A percentile compares a stretch with the other conserved stretches of the same genome.
phyloP scores from a whole-genome alignment of 129 eudicot species.

The Ambrosia trifida region DNA sequence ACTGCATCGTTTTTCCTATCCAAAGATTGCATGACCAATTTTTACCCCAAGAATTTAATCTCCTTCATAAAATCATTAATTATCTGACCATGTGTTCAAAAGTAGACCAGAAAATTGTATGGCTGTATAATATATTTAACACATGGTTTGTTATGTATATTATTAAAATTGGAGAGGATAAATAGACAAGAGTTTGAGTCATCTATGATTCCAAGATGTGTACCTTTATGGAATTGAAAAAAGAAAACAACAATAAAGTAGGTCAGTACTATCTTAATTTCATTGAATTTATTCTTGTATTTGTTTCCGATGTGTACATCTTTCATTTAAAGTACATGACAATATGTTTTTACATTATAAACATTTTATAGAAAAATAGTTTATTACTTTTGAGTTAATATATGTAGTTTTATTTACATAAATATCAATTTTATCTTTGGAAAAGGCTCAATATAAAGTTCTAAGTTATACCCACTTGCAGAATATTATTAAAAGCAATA shows the following conservation, averaged over 20 bases:
- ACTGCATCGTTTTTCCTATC: too few relatives aligned
- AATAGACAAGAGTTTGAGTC: conserved; percentile 22
- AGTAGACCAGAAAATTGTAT: neutral
- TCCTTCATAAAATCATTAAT: neutral
- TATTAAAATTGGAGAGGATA: conserved; percentile 10
- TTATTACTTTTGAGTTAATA: too few relatives aligned
- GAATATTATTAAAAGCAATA: conserved; percentile 17
- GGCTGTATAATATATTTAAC: neutral
- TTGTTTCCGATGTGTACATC: too few relatives aligned
- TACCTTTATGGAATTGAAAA: conserved; percentile 11
- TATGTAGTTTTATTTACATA: neutral
- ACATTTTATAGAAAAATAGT: too few relatives aligned
- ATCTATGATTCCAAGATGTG: conserved; percentile 31
- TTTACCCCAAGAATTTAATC: neutral
- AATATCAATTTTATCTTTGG: neutral
- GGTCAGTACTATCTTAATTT: neutral
- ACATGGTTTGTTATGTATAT: conserved; percentile 18
- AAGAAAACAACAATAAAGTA: conserved; percentile 21
- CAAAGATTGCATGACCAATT: too few relatives aligned
- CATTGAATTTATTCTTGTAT: neutral
- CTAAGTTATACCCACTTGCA: conserved; percentile 15
- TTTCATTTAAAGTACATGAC: too few relatives aligned
- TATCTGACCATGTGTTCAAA: conserved; percentile 24
- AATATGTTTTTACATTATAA: too few relatives aligned
- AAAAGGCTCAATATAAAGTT: neutral